phyloP scores from a whole-genome alignment of 1,284 basidiomycete species.

The Phaffia rhodozyma region DNA sequence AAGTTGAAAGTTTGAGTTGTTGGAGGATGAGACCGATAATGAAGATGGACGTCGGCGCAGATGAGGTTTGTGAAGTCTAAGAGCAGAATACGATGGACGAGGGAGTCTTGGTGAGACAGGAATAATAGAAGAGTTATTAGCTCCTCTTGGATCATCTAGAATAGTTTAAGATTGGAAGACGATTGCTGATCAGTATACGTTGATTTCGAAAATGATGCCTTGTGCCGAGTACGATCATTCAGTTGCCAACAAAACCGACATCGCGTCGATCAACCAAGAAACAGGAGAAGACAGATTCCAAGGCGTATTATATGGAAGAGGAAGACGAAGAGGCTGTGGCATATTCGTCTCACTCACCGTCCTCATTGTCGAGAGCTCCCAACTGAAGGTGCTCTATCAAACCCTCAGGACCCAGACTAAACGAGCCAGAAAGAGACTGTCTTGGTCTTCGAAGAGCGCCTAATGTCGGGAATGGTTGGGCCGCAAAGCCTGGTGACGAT shows the following conservation, averaged over 20 bases:
- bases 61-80: not conserved
- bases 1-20: not conserved
- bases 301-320: not conserved
- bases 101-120: constrained; percentile 10
- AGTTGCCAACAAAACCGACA: not conserved
- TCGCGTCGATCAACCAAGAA: not conserved
- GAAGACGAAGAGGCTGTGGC: not conserved
- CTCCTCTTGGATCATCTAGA: constrained; percentile 5
- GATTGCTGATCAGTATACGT: too few species aligned
- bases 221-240: not conserved
- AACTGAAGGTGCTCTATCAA: constrained; percentile 12
- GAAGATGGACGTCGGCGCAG: not conserved
- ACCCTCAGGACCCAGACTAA: constrained; percentile 13
- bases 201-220: not conserved
- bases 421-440: constrained; percentile 10
- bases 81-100: not conserved
- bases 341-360: not conserved
- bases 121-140: constrained; percentile 18
- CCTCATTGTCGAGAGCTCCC: not conserved
- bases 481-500: too few species aligned
- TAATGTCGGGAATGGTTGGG: too few species aligned
- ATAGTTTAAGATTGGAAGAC: not conserved
- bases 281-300: not conserved
- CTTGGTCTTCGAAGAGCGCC: not conserved
- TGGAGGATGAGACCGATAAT: constrained; percentile 11